Evolutionary conservation across 371 early-diverging fungal genomes (phyloP).

Genomic region (Saksenaea vasiformis): DNA sequence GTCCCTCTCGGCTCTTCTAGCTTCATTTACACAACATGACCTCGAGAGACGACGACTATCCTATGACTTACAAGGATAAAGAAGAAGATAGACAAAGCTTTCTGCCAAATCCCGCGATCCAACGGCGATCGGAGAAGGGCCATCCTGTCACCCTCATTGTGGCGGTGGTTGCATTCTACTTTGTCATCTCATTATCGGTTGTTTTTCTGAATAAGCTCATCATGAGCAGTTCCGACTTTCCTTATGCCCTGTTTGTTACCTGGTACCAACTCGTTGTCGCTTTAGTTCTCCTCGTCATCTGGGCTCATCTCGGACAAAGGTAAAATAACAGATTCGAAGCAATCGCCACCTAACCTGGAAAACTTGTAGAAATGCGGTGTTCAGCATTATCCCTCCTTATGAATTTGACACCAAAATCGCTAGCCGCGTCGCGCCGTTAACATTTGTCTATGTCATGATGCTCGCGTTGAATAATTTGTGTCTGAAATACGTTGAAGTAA

Average conservation of each 20-base stretch:
- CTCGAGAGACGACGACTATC: slow-evolving; percentile 31
- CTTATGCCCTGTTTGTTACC: slow-evolving; percentile 71
- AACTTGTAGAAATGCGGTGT: slow-evolving; percentile 42
- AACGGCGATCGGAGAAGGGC: slow-evolving; percentile 36
- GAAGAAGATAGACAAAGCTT: slow-evolving; percentile 53
- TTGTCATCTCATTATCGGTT: slow-evolving; percentile 70
- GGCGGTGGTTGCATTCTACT: slow-evolving; percentile 67
- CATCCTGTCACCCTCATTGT: slow-evolving; percentile 56
- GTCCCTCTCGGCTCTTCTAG: not conserved
- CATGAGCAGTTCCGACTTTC: slow-evolving; percentile 66
- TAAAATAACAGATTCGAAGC: slow-evolving; percentile 21
- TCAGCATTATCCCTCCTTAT: slow-evolving; percentile 72
- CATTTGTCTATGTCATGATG: slow-evolving; percentile 74
- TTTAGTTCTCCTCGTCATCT: slow-evolving; percentile 56
- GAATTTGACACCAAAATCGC: slow-evolving; percentile 63
- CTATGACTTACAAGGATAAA: slow-evolving; percentile 40
- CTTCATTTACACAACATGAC: slow-evolving; percentile 12
- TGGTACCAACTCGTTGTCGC: slow-evolving; percentile 74
- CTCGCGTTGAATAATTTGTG: slow-evolving; percentile 73
- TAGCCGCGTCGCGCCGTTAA: slow-evolving; percentile 63
- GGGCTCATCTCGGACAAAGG: slow-evolving; percentile 65
- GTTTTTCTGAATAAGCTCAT: slow-evolving; percentile 79
- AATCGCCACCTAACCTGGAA: not conserved
- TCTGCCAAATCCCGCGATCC: slow-evolving; percentile 57
- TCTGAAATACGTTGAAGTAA: slow-evolving; percentile 69